Conservation (phyloP, 2,329 filamentous ascomycete species). For the Aspergillus fumigatus region DNA sequence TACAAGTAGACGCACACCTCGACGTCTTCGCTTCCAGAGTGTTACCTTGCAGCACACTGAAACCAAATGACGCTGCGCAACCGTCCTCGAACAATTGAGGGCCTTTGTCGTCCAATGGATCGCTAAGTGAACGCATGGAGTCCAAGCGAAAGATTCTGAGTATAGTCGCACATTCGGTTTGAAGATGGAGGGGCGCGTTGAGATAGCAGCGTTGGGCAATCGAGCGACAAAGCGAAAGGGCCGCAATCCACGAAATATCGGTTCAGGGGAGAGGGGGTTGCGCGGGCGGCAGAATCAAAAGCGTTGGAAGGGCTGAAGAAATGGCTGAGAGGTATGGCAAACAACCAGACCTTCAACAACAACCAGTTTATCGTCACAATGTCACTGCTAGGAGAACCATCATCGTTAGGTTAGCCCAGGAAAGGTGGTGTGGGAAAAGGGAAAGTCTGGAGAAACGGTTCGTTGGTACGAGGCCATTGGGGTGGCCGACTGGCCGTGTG, state of each 20-base stretch:
- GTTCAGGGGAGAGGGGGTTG: slow-evolving; percentile 12
- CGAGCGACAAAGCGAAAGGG: slow-evolving; percentile 14
- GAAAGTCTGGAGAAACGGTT: slow-evolving; percentile 10
- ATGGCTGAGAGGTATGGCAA: slow-evolving; percentile 15
- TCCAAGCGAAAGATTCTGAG: slow-evolving; percentile 22
- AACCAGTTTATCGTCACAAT: slow-evolving; percentile 13
- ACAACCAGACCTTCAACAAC: slow-evolving; percentile 14
- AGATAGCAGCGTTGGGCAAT: slow-evolving; percentile 9
- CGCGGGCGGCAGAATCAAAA: slow-evolving; percentile 5
- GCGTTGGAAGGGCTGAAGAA: slow-evolving; percentile 18
- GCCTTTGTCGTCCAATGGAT: slow-evolving; percentile 28
- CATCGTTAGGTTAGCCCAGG: slow-evolving; percentile 9
- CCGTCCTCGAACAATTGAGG: slow-evolving; percentile 30
- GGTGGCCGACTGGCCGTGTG: neutral
- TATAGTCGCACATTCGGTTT: slow-evolving; percentile 36
- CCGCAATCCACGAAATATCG: slow-evolving; percentile 16
- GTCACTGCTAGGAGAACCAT: slow-evolving; percentile 15
- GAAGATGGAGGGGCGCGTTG: slow-evolving; percentile 15
- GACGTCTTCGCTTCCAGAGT: slow-evolving; percentile 5
- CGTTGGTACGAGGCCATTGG: slow-evolving; percentile 9
- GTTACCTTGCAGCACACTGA: slow-evolving; percentile 22
- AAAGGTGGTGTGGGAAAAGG: slow-evolving; percentile 12
- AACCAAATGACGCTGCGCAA: slow-evolving; percentile 23
- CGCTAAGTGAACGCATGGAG: slow-evolving; percentile 39
- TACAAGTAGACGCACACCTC: slow-evolving; percentile 14